Evolutionary conservation across 768 basidiomycete species (phyloP), one percentile per base, ranked within the genome.

Genomic region (Gloeostereum incarnatum): DNA sequence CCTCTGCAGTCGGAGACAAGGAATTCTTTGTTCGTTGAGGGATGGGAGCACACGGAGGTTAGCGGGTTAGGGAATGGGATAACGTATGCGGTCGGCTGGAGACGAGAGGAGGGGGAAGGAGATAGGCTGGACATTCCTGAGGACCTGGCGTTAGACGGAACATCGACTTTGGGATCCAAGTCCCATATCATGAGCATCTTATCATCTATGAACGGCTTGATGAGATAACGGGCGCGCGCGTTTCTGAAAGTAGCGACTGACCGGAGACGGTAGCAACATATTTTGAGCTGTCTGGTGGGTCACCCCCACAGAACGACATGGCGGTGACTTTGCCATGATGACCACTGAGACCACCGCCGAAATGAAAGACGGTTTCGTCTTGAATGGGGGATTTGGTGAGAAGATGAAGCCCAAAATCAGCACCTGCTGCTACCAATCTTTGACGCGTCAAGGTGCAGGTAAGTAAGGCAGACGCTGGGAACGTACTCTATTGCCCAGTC

Each of bases 131-230:
- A 44, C 30, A 50, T 43, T 13, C 53, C 42, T n/a, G 56, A 57
- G 31, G 65, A 48, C 41, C 59, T 55, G 10, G 48, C 45, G 16
- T 47, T 50, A 9, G 75, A 67, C 24, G 64, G 54, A 30, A 70
- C 61, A 38, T 71, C 58, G 32, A 68, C 39, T 24, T 63, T 52
- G 0, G 86, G 85, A 48, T 71, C 63, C n/a, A 90, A 68, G 57
- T 89, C 85, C 87, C 87, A 89, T 5, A 89, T 75, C 75, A 87
- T 81, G 26, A 87, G 69, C 71, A 82, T 81, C 53, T 76, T 83
- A 59, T 89, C 87, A 47, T 87, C 85, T 85, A 44, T 38, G 17
- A 5, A 35, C 26, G 19, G 18, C 30, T 41, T 37, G 40, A 42
- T 23, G 33, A 25, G 29, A 45, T 31, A 45, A 40, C 18, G 36